These are phyloP conservation scores for Xylaria cubensis DNA, from an alignment of 495 filamentous ascomycete genomes.

Conservation along the genomic window DNA sequence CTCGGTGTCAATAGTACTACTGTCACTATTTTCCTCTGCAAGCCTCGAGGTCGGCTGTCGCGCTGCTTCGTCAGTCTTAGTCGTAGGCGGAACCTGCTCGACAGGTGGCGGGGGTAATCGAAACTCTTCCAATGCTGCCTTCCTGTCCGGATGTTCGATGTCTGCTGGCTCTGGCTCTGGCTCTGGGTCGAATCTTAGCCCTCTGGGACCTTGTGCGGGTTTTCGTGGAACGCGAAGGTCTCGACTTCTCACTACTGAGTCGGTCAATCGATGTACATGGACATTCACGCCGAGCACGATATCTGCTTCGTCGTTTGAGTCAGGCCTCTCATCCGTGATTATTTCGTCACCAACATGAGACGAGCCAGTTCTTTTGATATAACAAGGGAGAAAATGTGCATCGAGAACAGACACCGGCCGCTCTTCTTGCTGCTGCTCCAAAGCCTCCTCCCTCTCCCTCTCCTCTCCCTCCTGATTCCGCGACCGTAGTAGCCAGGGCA, in stretches of 20 bases:
- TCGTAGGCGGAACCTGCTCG: neutral
- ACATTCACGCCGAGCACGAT: neutral
- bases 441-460: neutral
- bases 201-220: neutral
- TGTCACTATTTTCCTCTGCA: neutral
- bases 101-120: neutral
- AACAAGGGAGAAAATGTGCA: constrained; percentile 34
- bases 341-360: neutral
- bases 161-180: neutral
- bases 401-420: constrained; percentile 37
- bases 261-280: neutral
- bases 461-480: neutral
- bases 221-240: neutral
- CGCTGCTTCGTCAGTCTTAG: neutral
- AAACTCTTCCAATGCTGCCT: neutral
- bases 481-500: neutral
- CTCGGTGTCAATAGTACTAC: neutral
- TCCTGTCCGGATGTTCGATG: neutral
- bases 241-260: neutral
- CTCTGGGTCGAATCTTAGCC: neutral
- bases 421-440: neutral
- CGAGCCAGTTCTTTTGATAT: neutral
- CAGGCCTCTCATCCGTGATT: neutral
- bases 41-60: neutral
- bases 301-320: neutral